Evolutionary conservation across 208 protist genomes (phyloP).

Genomic region (Acanthamoeba healyi): DNA sequence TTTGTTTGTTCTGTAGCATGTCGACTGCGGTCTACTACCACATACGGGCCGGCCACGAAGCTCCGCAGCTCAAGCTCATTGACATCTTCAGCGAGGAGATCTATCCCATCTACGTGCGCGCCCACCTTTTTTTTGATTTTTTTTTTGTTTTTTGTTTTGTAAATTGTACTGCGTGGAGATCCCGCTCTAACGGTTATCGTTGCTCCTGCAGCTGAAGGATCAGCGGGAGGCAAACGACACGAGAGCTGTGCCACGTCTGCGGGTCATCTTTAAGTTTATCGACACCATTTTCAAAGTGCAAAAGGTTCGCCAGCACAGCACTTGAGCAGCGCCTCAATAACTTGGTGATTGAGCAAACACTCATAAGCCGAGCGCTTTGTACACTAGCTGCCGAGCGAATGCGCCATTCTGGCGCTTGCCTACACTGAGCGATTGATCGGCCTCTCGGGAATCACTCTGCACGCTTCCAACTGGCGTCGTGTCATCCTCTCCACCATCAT

Average conservation of each 20-base stretch:
- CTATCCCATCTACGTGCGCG: conserved; percentile 47
- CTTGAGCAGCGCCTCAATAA: neutral
- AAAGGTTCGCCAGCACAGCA: no score
- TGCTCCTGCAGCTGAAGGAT: conserved; percentile 11
- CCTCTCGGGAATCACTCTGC: conserved; percentile 35
- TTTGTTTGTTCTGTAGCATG: no score
- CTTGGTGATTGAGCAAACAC: no score
- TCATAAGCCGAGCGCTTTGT: no score
- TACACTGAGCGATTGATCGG: conserved; percentile 62
- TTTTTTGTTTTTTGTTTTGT: neutral
- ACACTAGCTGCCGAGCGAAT: conserved; percentile 62
- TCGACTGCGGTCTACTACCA: conserved; percentile 52
- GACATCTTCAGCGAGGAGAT: conserved; percentile 59
- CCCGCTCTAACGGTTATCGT: no score
- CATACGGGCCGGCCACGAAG: neutral
- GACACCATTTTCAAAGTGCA: conserved; percentile 54
- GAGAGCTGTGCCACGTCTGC: no score
- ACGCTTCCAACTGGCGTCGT: conserved; percentile 61
- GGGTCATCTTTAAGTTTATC: conserved; percentile 41
- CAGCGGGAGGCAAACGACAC: no score
- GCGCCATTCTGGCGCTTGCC: conserved; percentile 61
- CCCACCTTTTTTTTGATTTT: neutral
- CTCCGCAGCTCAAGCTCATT: conserved; percentile 8
- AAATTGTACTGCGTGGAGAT: no score
- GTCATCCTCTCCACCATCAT: conserved; percentile 52